Conservation (phyloP, 2,329 filamentous ascomycete species). For the Arthrobotrys iridis region DNA sequence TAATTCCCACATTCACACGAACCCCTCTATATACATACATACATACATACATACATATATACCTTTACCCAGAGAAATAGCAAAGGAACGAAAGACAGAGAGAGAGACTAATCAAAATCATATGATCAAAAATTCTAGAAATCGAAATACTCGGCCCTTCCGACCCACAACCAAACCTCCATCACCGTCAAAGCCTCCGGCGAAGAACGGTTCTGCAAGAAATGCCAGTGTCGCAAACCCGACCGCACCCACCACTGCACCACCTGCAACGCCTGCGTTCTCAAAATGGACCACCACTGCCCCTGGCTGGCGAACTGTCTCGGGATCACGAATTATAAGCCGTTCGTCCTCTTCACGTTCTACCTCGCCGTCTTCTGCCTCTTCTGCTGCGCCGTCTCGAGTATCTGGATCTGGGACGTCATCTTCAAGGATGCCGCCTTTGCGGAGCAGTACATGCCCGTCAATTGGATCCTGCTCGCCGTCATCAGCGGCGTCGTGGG, state of each 20-base stretch:
- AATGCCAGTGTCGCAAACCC: slow-evolving; percentile 92
- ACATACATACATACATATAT: neutral
- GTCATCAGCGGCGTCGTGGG: slow-evolving; percentile 92
- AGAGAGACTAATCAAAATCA: too few species aligned
- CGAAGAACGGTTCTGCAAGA: slow-evolving; percentile 91
- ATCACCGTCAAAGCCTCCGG: slow-evolving; percentile 94
- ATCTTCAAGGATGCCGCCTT: slow-evolving; percentile 76
- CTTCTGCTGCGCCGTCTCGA: slow-evolving; percentile 79
- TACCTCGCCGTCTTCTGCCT: slow-evolving; percentile 90
- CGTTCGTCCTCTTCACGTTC: slow-evolving; percentile 89
- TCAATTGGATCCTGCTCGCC: slow-evolving; percentile 89
- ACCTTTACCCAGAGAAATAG: too few species aligned
- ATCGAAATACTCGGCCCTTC: slow-evolving; percentile 80
- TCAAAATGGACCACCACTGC: slow-evolving; percentile 99
- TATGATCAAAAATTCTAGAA: slow-evolving; percentile 58
- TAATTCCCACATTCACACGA: slow-evolving; percentile 21
- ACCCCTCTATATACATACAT: neutral
- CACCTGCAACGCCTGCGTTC: slow-evolving; percentile 88
- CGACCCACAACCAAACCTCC: slow-evolving; percentile 75
- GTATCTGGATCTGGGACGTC: slow-evolving; percentile 85
- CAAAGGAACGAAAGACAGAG: too few species aligned
- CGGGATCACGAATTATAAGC: slow-evolving; percentile 92
- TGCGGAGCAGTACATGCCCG: slow-evolving; percentile 78
- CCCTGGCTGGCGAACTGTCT: slow-evolving; percentile 98
- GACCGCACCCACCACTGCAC: slow-evolving; percentile 97